Base-by-base conservation (phyloP, 352 stramenopile species). In the Hyphochytrium catenoides region DNA sequence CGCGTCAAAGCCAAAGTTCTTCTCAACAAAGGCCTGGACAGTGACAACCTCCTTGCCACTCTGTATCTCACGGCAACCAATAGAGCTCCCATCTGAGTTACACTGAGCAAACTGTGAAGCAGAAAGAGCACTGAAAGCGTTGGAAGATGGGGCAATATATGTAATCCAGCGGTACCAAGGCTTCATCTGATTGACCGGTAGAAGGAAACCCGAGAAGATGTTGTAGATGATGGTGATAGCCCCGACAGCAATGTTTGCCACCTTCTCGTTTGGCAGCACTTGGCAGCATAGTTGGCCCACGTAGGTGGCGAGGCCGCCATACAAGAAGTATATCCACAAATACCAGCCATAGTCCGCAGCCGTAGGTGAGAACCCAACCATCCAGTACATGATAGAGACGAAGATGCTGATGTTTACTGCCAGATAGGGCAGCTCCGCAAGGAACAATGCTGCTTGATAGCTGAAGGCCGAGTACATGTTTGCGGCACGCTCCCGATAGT, bases 211-310 rank as follows among this genome's bases (percentile, higher is more conserved):
- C 2, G 46, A 50, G 39, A 75, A 75, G n/a, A 43, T 27, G 47
- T 74, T 76, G 31, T 72, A 66, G 23, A 73, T 26, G 33, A 54
- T 70, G 22, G 63, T 74, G 1, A 76, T 16, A 0, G 63, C 63
- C 21, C 63, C 60, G 18, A 76, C 59, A 3, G 63, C 63, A 3
- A 76, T 61, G 35, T 73, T 76, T 14, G 60, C 63, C 35, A 76
- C 63, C 56, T 76, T 76, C 32, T 58, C 46, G 41, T 73, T 75
- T 4, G 62, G 62, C 48, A 52, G 70, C 37, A 75, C 38, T 15
- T 51, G 60, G 14, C 59, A 56, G 60, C 73, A 74, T 57, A 58
- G 74, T 41, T 76, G 63, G 0, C 63, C 62, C 7, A 69, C 39
- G 34, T 65, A 73, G 31, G 60, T 73, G 29, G 57, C 69, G 0